Base-by-base conservation (phyloP, 176 grass and related monocot species). In the Puccinellia tenuiflora region DNA sequence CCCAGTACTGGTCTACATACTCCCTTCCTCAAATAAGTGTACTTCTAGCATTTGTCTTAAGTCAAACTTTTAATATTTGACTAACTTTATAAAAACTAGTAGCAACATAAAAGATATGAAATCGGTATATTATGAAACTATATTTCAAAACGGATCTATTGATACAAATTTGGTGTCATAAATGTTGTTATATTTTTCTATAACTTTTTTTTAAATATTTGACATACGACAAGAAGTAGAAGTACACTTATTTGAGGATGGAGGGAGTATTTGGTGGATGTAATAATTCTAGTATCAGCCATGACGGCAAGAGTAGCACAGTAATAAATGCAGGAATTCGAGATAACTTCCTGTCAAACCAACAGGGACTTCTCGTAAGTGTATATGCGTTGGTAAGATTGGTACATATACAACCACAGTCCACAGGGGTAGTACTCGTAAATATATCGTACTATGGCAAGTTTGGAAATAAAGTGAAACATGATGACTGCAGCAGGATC, bases 401-500 rank as follows among this genome's bases (percentile, higher is more conserved):
- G 5, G 33, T 52, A 9, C 30, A 38, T 7, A 22, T 42, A 68
- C 16, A 68, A 28, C 22, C 10, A 68, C 7, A 42, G 17, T 21
- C 22, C 10, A 68, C 7, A 42, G 17, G 12, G 6, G 17, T 56
- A 40, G 22, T 61, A 46, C 38, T 45, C 0, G 1, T 26, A 80
- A 52, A 52, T 3, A 40, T 42, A 68, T 30, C 79, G 24, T 30
- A 43, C 6, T 18, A 26, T 3, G 8, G 46, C 38, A 73, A 9
- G 53, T 31, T 24, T 83, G 12, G 53, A 73, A 83, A 47, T 18
- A 74, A 25, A 13, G 50, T 81, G 34, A 59, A 83, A 83, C 53
- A 73, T 61, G 26, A 73, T 83, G 80, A 46, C 18, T 62, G 43
- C 17, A 35, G 68, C 26, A 35, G 15, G 64, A 68, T 37, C 57